A percentile compares a stretch with the other conserved stretches of the same genome.
Conservation (phyloP, 805 yeast species). For the Torulaspora microellipsoides region DNA sequence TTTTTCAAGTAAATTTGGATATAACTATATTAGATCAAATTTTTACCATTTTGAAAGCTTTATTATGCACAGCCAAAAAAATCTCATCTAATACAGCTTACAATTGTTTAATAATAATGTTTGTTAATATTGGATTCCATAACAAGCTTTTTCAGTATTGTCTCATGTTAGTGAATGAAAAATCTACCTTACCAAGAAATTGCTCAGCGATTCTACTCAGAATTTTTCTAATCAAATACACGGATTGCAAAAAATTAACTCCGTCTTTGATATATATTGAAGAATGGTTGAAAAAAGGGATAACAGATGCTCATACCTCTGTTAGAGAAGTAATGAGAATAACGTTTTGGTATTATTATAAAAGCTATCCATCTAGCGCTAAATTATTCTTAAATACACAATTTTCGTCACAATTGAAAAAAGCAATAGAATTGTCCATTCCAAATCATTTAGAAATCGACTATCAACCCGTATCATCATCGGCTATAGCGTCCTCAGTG, state of each 20-base stretch:
- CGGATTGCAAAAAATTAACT: constrained; percentile 36
- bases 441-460: constrained; percentile 38
- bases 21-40: constrained; percentile 32
- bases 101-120: constrained; percentile 44
- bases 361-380: constrained; percentile 50
- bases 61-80: constrained; percentile 39
- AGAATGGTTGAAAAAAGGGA: constrained; percentile 51
- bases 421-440: constrained; percentile 57
- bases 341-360: constrained; percentile 66
- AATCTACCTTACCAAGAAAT: constrained; percentile 64
- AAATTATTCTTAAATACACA: constrained; percentile 35
- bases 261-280: constrained; percentile 36
- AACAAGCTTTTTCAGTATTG: constrained; percentile 49
- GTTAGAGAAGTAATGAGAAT: constrained; percentile 74
- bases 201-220: constrained; percentile 70
- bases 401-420: constrained; percentile 35
- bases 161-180: constrained; percentile 53
- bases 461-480: constrained; percentile 14
- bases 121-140: constrained; percentile 52
- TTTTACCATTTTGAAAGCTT: constrained; percentile 31
- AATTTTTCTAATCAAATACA: constrained; percentile 51
- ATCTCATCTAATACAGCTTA: constrained; percentile 36
- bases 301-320: constrained; percentile 73
- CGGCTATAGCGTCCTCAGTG: constrained; percentile 11
- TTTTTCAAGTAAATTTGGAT: constrained; percentile 28